A percentile compares a stretch with the other conserved stretches of the same genome.
These are phyloP conservation scores for Triticum timopheevii DNA, from an alignment of 176 grass and related monocot species.

Conservation along the genomic window DNA sequence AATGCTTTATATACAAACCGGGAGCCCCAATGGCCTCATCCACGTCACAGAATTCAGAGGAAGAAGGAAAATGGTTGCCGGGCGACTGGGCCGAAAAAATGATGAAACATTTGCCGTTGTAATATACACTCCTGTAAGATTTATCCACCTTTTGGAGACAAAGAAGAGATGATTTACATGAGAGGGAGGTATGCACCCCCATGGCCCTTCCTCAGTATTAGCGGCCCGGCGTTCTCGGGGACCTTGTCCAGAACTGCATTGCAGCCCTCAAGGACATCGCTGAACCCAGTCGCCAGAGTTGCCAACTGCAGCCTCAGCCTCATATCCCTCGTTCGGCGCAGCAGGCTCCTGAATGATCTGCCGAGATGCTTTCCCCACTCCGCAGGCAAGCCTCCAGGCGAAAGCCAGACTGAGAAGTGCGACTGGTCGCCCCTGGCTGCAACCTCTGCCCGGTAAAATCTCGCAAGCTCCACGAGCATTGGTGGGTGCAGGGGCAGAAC, in stretches of 20 bases:
- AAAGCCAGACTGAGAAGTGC: slow-evolving; percentile 91
- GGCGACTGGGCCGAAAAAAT: not conserved
- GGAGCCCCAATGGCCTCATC: not conserved
- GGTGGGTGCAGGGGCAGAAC: slow-evolving; percentile 84
- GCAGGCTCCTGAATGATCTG: slow-evolving; percentile 82
- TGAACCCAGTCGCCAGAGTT: slow-evolving; percentile 69
- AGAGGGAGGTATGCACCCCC: slow-evolving; percentile 90
- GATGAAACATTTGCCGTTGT: not conserved
- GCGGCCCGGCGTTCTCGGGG: slow-evolving; percentile 79
- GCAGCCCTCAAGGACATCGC: slow-evolving; percentile 65
- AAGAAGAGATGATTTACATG: slow-evolving; percentile 48
- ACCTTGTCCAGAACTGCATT: slow-evolving; percentile 82
- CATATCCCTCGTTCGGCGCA: slow-evolving; percentile 78
- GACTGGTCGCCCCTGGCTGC: slow-evolving; percentile 93
- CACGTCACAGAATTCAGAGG: not conserved
- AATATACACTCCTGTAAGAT: not conserved
- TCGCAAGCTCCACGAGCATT: slow-evolving; percentile 82
- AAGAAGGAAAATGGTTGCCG: not conserved
- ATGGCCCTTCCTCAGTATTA: slow-evolving; percentile 85
- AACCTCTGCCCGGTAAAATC: slow-evolving; percentile 82
- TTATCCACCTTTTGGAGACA: not conserved
- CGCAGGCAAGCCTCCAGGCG: slow-evolving; percentile 83
- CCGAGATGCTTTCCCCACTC: slow-evolving; percentile 94
- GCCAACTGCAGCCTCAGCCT: slow-evolving; percentile 83
- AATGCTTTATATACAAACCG: slow-evolving; percentile 34